These are phyloP conservation scores for Lactarius hatsudake DNA, from an alignment of 768 basidiomycete genomes.

Conservation along the genomic window DNA sequence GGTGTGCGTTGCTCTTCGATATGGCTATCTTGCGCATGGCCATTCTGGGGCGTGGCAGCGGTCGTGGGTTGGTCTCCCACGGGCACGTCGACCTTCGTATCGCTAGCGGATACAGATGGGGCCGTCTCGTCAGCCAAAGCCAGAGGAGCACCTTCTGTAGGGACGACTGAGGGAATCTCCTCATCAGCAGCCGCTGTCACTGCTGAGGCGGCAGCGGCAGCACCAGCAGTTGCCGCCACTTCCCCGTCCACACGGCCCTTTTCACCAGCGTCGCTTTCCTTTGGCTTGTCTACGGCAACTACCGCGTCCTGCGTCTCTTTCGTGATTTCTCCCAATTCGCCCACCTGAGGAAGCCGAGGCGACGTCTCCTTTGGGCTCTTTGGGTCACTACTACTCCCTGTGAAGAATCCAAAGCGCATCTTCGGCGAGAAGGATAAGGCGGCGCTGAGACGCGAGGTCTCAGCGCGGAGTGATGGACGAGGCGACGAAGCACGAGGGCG, in stretches of 20 bases:
- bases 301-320: constrained; percentile 31
- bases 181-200: neutral
- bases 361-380: constrained; percentile 35
- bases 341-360: constrained; percentile 42
- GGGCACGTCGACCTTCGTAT: constrained; percentile 28
- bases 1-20: neutral
- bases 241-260: neutral
- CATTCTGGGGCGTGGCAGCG: constrained; percentile 12
- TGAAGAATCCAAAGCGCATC: constrained; percentile 67
- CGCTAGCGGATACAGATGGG: constrained; percentile 19
- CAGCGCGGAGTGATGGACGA: constrained; percentile 32
- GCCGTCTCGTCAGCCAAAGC: constrained; percentile 25
- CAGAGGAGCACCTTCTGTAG: constrained; percentile 25
- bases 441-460: constrained; percentile 35
- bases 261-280: constrained; percentile 15
- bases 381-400: constrained; percentile 29
- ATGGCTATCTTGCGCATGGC: neutral
- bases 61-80: constrained; percentile 22
- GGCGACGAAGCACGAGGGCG: constrained; percentile 33
- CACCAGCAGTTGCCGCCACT: constrained; percentile 25
- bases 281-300: constrained; percentile 20
- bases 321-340: constrained; percentile 69
- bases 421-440: constrained; percentile 47
- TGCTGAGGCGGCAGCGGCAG: constrained; percentile 15
- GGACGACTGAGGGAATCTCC: neutral